Percentiles rank a stretch among this genome's conserved stretches.
Evolutionary conservation across 352 stramenopile species (phyloP).

Genomic region (Hyphochytrium catenoides): DNA sequence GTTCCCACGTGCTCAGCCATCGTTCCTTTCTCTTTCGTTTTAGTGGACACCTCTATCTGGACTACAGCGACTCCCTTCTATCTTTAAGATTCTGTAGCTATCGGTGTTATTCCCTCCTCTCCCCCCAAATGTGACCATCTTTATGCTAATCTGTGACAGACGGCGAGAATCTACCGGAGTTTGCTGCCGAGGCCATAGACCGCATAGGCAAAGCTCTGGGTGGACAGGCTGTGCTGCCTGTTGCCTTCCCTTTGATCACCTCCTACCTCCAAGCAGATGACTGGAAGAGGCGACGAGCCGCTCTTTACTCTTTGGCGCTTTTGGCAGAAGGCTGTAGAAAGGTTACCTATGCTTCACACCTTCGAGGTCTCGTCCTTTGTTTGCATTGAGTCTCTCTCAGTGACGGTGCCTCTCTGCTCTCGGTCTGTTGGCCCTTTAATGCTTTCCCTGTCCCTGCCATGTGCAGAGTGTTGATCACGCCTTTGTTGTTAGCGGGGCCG

Average conservation of each 20-base stretch:
- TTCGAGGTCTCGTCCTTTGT: too few relatives aligned
- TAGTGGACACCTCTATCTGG: slow-evolving; percentile 24
- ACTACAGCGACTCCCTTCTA: slow-evolving; percentile 28
- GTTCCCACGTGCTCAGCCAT: too few relatives aligned
- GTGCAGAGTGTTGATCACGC: too few relatives aligned
- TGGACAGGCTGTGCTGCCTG: slow-evolving; percentile 34
- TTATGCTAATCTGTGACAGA: too few relatives aligned
- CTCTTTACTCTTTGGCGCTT: slow-evolving; percentile 42
- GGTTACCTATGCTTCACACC: too few relatives aligned
- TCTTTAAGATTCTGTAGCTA: not conserved
- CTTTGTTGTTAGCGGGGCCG: too few relatives aligned
- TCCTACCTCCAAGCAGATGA: slow-evolving; percentile 24
- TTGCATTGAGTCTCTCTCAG: too few relatives aligned
- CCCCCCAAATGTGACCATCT: not conserved
- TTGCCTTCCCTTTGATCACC: slow-evolving; percentile 44
- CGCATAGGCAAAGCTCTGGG: slow-evolving; percentile 38
- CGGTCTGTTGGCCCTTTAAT: too few relatives aligned
- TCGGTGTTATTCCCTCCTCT: not conserved
- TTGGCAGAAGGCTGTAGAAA: slow-evolving; percentile 17
- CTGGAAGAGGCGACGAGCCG: slow-evolving; percentile 44
- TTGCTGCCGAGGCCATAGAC: slow-evolving; percentile 40
- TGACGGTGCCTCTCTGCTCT: too few relatives aligned
- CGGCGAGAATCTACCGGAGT: slow-evolving; percentile 23
- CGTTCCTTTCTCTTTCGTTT: not conserved
- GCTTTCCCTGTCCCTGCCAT: too few relatives aligned